phyloP scores from a whole-genome alignment of 148 eudicot genomes.

The Beta vulgaris region DNA sequence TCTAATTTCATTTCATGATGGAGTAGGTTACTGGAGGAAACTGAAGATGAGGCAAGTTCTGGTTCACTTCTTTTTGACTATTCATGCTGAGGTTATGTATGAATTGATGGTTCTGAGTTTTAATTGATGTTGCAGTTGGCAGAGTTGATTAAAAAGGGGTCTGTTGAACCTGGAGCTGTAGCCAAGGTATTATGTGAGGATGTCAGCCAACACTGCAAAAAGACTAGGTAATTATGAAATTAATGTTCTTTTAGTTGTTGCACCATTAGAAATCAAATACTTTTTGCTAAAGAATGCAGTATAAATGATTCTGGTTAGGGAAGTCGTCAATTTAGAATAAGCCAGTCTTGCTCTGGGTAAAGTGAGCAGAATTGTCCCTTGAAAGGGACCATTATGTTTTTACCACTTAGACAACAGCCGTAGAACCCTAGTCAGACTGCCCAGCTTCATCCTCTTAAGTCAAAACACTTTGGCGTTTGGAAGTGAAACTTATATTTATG shows the following conservation, averaged over 20 bases:
- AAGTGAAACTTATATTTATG: not conserved
- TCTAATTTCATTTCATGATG: conserved; percentile 20
- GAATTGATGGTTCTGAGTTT: not conserved
- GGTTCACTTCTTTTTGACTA: conserved; percentile 10
- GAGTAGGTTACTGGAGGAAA: conserved; percentile 89
- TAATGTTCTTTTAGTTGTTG: not conserved
- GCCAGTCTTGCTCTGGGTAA: not conserved
- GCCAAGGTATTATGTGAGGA: conserved; percentile 75
- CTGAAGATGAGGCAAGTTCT: conserved; percentile 80
- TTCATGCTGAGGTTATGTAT: not conserved
- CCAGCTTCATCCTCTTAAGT: not conserved
- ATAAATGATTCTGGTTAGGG: not conserved
- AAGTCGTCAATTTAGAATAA: not conserved
- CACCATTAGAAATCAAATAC: not conserved
- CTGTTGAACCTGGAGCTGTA: conserved; percentile 70
- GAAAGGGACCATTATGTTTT: not conserved
- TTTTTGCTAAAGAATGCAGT: not conserved
- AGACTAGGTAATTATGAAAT: conserved; percentile 42
- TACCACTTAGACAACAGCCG: not conserved
- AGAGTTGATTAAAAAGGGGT: conserved; percentile 73
- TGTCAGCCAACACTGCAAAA: conserved; percentile 67
- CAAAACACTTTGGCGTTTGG: not conserved
- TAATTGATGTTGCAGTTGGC: conserved; percentile 52
- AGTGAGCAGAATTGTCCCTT: not conserved
- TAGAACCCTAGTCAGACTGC: not conserved